Evolutionary conservation across 345 rosid genomes (phyloP).

Genomic region (Anacardium occidentale): DNA sequence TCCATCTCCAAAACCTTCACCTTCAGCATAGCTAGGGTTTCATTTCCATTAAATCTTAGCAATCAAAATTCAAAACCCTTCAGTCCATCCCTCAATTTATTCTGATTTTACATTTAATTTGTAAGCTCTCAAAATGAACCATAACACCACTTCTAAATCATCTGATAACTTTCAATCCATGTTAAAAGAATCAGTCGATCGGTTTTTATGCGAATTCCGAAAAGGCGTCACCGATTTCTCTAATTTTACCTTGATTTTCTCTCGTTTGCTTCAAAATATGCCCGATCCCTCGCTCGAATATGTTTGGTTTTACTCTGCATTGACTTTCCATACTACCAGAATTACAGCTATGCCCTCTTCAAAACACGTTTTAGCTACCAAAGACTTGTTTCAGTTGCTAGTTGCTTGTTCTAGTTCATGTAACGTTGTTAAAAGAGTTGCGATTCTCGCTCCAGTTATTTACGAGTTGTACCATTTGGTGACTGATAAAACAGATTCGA

Average conservation of each 20-base stretch:
- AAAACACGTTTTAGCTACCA: conserved; percentile 25
- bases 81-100: conserved; percentile 16
- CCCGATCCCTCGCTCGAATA: conserved; percentile 66
- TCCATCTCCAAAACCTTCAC: background rate
- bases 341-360: conserved; percentile 22
- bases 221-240: conserved; percentile 58
- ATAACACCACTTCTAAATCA: conserved; percentile 6
- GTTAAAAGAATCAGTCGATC: conserved; percentile 61
- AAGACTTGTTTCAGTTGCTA: conserved; percentile 58
- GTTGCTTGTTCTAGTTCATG: conserved; percentile 49
- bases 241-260: conserved; percentile 57
- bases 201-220: conserved; percentile 44
- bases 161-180: conserved; percentile 39
- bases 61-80: background rate
- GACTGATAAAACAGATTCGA: conserved; percentile 14
- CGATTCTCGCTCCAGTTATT: conserved; percentile 62
- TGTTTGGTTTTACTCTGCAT: conserved; percentile 70
- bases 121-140: conserved; percentile 31
- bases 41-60: background rate
- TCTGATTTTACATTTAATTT: conserved; percentile 11
- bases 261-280: conserved; percentile 45
- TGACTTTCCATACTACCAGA: conserved; percentile 45
- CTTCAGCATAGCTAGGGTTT: conserved; percentile 36
- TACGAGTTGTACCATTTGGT: conserved; percentile 42
- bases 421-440: conserved; percentile 42